Base-by-base conservation (phyloP, 192 early-diverging fungal species). In the Coemansia sp. region DNA sequence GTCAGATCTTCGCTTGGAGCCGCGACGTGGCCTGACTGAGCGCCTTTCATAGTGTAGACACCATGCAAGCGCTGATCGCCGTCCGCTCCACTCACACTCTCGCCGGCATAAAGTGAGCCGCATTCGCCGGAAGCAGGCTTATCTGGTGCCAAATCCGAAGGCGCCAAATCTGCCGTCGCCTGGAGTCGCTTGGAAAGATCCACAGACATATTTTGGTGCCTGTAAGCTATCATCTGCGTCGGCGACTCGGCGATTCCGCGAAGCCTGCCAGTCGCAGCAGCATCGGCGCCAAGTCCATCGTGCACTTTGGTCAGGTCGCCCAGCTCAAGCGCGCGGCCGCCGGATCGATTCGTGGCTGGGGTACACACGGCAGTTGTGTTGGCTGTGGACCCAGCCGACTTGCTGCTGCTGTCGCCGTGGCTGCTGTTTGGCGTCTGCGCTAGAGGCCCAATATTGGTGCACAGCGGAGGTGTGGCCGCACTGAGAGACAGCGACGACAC, bases 51-150 rank as follows among this genome's bases (percentile, higher is more conserved):
- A n/a, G 35, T 22, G 56, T 40, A 41, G 37, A 24, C 31, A 43
- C 41, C 56, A 38, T 65, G 77, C 71, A 74, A 31, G 61, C 63
- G 67, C 47, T 42, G 71, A 74, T 79, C 72, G 61, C 41, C 45
- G 53, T 43, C 42, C n/a, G 62, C n/a, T n/a, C n/a, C n/a, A n/a
- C n/a, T n/a, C n/a, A n/a, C 51, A 31, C 54, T 62, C 62, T 27
- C 32, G 62, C 59, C 22, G 17, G 29, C 57, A 57, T 51, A 32
- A 56, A 36, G 38, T 42, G 60, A 42, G 53, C n/a, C 59, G 40
- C 47, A 64, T 46, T 60, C 19, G 57, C 22, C 57, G 32, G 25
- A 10, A 27, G 20, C 67, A 37, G 19, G 39, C 42, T 42, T 40
- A 10, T 19, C 41, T 4, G 67, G 7, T 43, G 60, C 25, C 60